Percentiles rank a stretch among this genome's conserved stretches.
These are phyloP conservation scores for Magnusiomyces paraingens DNA, from an alignment of 1,139 yeast species.

Conservation along the genomic window DNA sequence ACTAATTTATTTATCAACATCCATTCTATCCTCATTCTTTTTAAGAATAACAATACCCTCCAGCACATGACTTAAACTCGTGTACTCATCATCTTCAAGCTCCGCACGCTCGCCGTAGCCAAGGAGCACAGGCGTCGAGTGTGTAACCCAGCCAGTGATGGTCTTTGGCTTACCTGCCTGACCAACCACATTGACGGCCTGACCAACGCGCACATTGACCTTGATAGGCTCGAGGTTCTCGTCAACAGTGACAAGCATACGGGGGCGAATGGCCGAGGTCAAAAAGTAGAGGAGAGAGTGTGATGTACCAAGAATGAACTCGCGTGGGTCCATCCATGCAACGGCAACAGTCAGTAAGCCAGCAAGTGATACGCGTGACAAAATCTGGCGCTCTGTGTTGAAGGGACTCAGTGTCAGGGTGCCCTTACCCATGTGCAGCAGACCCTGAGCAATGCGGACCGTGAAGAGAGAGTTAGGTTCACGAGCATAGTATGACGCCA, in stretches of 20 bases:
- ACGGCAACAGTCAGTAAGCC: constrained; percentile 81
- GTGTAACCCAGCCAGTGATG: constrained; percentile 99
- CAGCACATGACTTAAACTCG: constrained; percentile 69
- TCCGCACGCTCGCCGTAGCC: constrained; percentile 97
- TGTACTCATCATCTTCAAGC: constrained; percentile 89
- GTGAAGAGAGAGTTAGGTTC: constrained; percentile 87
- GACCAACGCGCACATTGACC: constrained; percentile 96
- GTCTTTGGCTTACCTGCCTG: constrained; percentile 99
- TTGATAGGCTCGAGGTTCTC: constrained; percentile 83
- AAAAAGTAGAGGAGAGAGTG: constrained; percentile 80
- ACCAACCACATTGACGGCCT: constrained; percentile 97
- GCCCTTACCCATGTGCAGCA: constrained; percentile 93
- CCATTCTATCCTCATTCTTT: constrained; percentile 86
- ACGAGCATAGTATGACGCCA: constrained; percentile 87
- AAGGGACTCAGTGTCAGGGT: constrained; percentile 85
- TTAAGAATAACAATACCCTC: constrained; percentile 91
- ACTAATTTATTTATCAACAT: constrained; percentile 43
- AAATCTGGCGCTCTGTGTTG: constrained; percentile 79
- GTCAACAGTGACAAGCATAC: constrained; percentile 88
- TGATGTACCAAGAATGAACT: constrained; percentile 56
- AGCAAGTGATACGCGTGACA: constrained; percentile 86
- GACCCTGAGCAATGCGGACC: constrained; percentile 92
- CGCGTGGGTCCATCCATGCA: constrained; percentile 77
- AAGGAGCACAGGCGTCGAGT: constrained; percentile 89
- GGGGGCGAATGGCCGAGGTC: constrained; percentile 85